Evolutionary conservation across 1,284 basidiomycete genomes (phyloP).

Genomic region (Calocybe gambosa): DNA sequence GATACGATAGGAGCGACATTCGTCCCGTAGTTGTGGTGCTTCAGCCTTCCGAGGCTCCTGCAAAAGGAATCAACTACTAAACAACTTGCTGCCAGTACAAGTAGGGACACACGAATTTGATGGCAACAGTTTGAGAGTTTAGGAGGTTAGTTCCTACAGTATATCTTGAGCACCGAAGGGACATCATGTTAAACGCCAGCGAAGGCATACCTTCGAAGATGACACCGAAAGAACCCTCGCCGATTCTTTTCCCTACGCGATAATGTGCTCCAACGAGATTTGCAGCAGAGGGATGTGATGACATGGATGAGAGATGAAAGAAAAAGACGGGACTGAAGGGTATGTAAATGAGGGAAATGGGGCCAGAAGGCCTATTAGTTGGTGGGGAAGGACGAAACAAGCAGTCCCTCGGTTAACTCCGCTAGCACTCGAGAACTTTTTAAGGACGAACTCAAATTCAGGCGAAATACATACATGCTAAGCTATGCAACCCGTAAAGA

Average conservation of each 20-base stretch:
- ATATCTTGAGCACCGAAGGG: slow-evolving; percentile 10
- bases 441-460: not conserved
- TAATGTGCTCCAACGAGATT: slow-evolving; percentile 79
- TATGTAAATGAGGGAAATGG: slow-evolving; percentile 21
- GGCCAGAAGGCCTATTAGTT: slow-evolving; percentile 30
- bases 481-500: slow-evolving; percentile 12
- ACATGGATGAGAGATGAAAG: slow-evolving; percentile 26
- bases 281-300: slow-evolving; percentile 44
- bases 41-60: slow-evolving; percentile 96
- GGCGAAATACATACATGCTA: slow-evolving; percentile 6
- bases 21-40: slow-evolving; percentile 92
- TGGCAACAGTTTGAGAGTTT: slow-evolving; percentile 93
- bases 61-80: slow-evolving; percentile 6
- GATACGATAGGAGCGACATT: slow-evolving; percentile 97
- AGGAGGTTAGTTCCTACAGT: slow-evolving; percentile 82
- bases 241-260: slow-evolving; percentile 80
- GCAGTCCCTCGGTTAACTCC: slow-evolving; percentile 17
- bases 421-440: slow-evolving; percentile 4
- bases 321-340: slow-evolving; percentile 16
- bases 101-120: slow-evolving; percentile 83
- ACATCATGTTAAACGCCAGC: not conserved
- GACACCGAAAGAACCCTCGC: slow-evolving; percentile 90
- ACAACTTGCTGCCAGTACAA: slow-evolving; percentile 1
- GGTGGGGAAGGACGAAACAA: slow-evolving; percentile 20
- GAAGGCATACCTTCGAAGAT: slow-evolving; percentile 81